Percentiles rank a stretch among this genome's conserved stretches.
Evolutionary conservation across 1,284 basidiomycete species (phyloP).

Genomic region (Cryptococcus sp.): DNA sequence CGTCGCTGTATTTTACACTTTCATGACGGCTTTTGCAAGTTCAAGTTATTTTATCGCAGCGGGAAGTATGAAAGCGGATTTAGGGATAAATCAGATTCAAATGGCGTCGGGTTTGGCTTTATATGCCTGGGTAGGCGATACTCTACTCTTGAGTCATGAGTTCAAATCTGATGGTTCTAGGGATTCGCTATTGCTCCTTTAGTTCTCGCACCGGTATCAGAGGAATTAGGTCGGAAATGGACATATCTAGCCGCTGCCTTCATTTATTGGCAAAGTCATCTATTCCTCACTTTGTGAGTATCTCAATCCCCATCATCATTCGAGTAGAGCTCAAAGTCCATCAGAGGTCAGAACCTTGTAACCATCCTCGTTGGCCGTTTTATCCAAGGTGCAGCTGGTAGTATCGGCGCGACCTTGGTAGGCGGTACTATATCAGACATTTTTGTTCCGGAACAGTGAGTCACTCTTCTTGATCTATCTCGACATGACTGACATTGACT

Average conservation of each 20-base stretch:
- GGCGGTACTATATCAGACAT: conserved; percentile 72
- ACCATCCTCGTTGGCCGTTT: conserved; percentile 66
- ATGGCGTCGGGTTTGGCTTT: conserved; percentile 60
- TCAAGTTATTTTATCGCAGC: conserved; percentile 59
- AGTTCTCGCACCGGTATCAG: conserved; percentile 66
- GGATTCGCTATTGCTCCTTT: conserved; percentile 69
- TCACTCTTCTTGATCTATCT: conserved; percentile 4
- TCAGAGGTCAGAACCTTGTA: conserved; percentile 61
- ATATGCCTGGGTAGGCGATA: conserved; percentile 49
- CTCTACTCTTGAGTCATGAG: neutral
- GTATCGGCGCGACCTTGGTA: conserved; percentile 65
- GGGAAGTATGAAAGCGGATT: conserved; percentile 60
- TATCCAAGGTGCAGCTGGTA: conserved; percentile 62
- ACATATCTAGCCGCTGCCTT: conserved; percentile 60
- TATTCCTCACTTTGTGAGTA: conserved; percentile 61
- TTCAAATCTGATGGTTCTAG: conserved; percentile 31
- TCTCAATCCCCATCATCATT: neutral
- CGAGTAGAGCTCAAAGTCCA: neutral
- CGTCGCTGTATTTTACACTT: conserved; percentile 48
- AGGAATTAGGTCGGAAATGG: conserved; percentile 69
- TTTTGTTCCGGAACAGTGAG: conserved; percentile 59
- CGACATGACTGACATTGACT: neutral
- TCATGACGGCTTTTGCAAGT: conserved; percentile 56
- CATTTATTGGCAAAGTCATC: conserved; percentile 59
- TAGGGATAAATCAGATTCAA: conserved; percentile 58